Evolutionary conservation across 768 basidiomycete species (phyloP).

Genomic region (Naganishia friedmannii): DNA sequence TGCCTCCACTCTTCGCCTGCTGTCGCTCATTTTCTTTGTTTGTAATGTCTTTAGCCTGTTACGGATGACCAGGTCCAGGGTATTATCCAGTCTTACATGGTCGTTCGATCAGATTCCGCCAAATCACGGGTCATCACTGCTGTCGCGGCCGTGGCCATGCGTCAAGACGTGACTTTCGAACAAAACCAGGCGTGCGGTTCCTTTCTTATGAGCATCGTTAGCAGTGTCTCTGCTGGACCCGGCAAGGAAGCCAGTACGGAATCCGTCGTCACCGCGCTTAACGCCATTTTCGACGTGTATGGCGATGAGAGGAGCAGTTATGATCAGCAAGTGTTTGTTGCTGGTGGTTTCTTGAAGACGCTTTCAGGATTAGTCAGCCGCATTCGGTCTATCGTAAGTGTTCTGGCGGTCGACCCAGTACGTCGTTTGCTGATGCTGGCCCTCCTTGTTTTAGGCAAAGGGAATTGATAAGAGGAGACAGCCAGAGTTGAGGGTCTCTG

Average conservation of each 20-base stretch:
- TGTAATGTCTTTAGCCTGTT: conserved; percentile 54
- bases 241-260: conserved; percentile 56
- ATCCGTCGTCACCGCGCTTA: conserved; percentile 66
- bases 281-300: conserved; percentile 86
- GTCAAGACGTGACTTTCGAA: conserved; percentile 61
- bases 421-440: not conserved
- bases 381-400: conserved; percentile 51
- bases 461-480: conserved; percentile 53
- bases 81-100: conserved; percentile 65
- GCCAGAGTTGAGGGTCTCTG: conserved; percentile 48
- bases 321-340: conserved; percentile 57
- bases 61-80: conserved; percentile 58
- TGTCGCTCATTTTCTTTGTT: not conserved
- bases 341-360: conserved; percentile 42
- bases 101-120: conserved; percentile 59
- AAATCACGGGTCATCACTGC: conserved; percentile 78
- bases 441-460: conserved; percentile 42
- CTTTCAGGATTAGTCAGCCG: conserved; percentile 44
- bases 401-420: no score
- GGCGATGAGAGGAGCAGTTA: conserved; percentile 79
- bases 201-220: conserved; percentile 47
- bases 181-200: conserved; percentile 60
- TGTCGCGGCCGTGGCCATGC: conserved; percentile 77
- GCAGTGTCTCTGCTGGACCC: conserved; percentile 19
- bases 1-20: not conserved